These are phyloP conservation scores for Spergularia bocconei DNA, from an alignment of 148 eudicot species.

Conservation along the genomic window DNA sequence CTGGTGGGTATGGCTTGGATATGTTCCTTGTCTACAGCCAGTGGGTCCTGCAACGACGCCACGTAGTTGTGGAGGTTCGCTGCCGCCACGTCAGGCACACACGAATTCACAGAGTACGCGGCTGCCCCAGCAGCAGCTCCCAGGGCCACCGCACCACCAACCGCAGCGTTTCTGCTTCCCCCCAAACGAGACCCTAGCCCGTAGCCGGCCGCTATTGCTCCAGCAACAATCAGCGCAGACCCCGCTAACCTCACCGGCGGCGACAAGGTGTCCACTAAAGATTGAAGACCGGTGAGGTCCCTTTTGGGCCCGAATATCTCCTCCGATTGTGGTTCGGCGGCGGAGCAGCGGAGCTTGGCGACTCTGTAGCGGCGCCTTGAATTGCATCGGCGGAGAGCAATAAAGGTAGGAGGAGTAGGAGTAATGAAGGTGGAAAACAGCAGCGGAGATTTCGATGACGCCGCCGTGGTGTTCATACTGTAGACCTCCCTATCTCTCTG, in stretches of 20 bases:
- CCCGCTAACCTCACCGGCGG: conserved; percentile 52
- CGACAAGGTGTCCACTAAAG: conserved; percentile 54
- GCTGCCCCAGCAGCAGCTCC: conserved; percentile 75
- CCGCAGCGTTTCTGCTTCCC: conserved; percentile 38
- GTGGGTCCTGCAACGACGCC: conserved; percentile 55
- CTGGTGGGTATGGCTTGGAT: conserved; percentile 62
- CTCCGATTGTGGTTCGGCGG: not conserved
- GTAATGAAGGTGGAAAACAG: no score
- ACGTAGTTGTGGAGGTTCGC: conserved; percentile 68
- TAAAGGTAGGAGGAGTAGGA: no score
- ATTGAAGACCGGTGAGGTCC: conserved; percentile 59
- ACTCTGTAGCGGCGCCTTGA: conserved; percentile 30
- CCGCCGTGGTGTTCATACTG: no score
- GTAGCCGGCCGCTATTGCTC: conserved; percentile 63
- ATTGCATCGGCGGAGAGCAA: not conserved
- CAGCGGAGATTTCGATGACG: no score
- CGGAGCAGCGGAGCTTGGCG: conserved; percentile 36
- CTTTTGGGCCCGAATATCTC: conserved; percentile 53
- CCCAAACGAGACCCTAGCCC: conserved; percentile 60
- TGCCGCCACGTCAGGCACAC: conserved; percentile 82
- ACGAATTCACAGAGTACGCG: conserved; percentile 55
- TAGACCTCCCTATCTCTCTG: no score
- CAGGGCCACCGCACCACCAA: conserved; percentile 54
- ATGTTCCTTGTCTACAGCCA: conserved; percentile 54
- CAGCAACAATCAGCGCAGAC: conserved; percentile 53